A percentile compares a stretch with the other conserved stretches of the same genome.
These are phyloP conservation scores for Chytriomyces sp. DNA, from an alignment of 192 early-diverging fungal species.

Conservation along the genomic window DNA sequence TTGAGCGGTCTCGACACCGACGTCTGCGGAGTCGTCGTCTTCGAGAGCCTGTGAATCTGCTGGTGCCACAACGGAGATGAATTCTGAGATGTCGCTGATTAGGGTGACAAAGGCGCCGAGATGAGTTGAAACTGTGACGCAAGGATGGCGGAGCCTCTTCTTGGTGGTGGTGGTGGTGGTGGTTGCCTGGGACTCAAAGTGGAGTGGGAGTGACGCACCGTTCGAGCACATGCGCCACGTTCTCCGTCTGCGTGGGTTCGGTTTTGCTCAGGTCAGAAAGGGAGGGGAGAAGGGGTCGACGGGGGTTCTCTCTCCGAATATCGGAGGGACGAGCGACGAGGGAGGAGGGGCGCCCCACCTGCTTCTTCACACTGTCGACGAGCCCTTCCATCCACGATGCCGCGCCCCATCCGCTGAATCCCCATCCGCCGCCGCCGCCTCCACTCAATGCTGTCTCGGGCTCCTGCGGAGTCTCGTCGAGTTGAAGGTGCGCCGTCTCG, in stretches of 20 bases:
- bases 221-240: slow-evolving; percentile 19
- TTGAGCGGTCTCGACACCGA: slow-evolving; percentile 14
- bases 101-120: not conserved
- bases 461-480: no score
- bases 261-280: no score
- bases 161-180: no score
- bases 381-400: no score
- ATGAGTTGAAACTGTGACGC: not conserved
- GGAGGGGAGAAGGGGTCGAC: not conserved
- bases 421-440: no score
- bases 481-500: no score
- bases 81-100: slow-evolving; percentile 45
- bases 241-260: slow-evolving; percentile 26
- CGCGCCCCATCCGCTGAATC: no score
- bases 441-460: no score
- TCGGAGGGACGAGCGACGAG: not conserved
- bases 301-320: not conserved
- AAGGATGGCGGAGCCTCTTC: not conserved
- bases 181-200: no score
- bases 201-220: no score
- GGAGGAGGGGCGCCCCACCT: no score
- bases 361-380: slow-evolving; percentile 53
- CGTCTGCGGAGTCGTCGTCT: slow-evolving; percentile 29
- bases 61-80: slow-evolving; percentile 41
- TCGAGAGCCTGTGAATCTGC: no score